Evolutionary conservation across 345 rosid genomes (phyloP), one percentile per base, ranked within the genome.

Genomic region (Syzygium jambos): DNA sequence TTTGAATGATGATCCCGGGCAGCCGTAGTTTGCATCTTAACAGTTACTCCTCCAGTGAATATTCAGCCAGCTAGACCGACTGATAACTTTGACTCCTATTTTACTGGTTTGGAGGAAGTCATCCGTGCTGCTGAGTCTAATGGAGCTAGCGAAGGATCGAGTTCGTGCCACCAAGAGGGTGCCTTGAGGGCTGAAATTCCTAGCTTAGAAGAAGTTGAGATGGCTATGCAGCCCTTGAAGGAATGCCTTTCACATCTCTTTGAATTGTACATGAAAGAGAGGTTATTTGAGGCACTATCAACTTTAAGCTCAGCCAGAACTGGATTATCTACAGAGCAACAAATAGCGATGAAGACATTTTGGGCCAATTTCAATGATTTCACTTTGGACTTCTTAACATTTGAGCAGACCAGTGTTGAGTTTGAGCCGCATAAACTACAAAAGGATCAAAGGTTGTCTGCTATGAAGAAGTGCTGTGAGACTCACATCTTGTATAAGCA

Each of bases 201-300:
- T 15, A 77, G 84, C 51, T 68, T 86, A 57, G 88, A 77, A 22
- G 88, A 86, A 11, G 85, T 86, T 4, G 88, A 38, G 51, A 22
- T 38, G 51, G 85, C 88, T 52, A 77, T 68, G 63, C 84, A 49
- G 61, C 78, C 88, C 68, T 73, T 86, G 49, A 86, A 86, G 61
- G 88, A 86, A 77, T 86, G 88, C 41, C 41, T 38, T 38, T 38
- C 41, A 38, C 41, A 38, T 38, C 41, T 68, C 84, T 86, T 86
- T 43, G 77, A 77, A 84, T 49, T 86, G 73, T 77, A 86, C 63
- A 86, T 86, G 85, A 86, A 86, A 30, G 88, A 86, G 11, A 73
- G 88, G 59, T 73, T 86, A 9, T 22, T 52, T 2, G 88, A 78
- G 7, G 88, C 85, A 13, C 57, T 86, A 29, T 86, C 65, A 41